Percentiles rank a stretch among this genome's conserved stretches.
These are phyloP conservation scores for Fereydounia khargensis DNA, from an alignment of 1,284 basidiomycete genomes.

Conservation along the genomic window DNA sequence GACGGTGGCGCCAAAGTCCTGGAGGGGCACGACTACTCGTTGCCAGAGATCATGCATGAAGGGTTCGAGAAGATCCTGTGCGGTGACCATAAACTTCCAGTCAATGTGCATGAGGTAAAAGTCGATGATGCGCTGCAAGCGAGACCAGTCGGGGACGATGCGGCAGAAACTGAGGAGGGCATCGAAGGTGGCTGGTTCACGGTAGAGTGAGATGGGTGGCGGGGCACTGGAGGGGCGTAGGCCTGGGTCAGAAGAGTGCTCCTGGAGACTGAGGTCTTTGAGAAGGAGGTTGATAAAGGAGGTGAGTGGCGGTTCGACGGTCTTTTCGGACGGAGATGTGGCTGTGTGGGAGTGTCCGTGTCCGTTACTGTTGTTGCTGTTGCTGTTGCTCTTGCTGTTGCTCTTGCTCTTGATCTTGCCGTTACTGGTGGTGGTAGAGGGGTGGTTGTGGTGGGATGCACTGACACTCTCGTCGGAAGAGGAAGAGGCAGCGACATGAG, in stretches of 20 bases:
- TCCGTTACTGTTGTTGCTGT: slow-evolving; percentile 9
- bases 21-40: slow-evolving; percentile 13
- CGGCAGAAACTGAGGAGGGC: slow-evolving; percentile 14
- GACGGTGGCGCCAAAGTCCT: background rate
- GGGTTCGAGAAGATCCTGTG: slow-evolving; percentile 14
- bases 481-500: too few relatives aligned
- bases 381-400: slow-evolving; percentile 2
- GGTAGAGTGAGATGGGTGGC: slow-evolving; percentile 4
- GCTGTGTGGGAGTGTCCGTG: too few relatives aligned
- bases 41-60: slow-evolving; percentile 17
- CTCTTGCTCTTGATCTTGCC: slow-evolving; percentile 12
- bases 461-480: too few relatives aligned
- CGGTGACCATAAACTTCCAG: slow-evolving; percentile 32
- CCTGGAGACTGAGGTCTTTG: slow-evolving; percentile 22
- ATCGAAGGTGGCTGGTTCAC: slow-evolving; percentile 6
- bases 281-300: slow-evolving; percentile 35
- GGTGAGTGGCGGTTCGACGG: slow-evolving; percentile 12
- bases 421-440: background rate
- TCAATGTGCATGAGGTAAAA: slow-evolving; percentile 32
- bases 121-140: slow-evolving; percentile 7
- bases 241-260: slow-evolving; percentile 1
- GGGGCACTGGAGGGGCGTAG: background rate
- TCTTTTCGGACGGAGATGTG: too few relatives aligned
- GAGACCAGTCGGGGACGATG: slow-evolving; percentile 18
- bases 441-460: too few relatives aligned